phyloP scores from a whole-genome alignment of 1,139 yeast genomes.

The Sugiyamaella pinicola region DNA sequence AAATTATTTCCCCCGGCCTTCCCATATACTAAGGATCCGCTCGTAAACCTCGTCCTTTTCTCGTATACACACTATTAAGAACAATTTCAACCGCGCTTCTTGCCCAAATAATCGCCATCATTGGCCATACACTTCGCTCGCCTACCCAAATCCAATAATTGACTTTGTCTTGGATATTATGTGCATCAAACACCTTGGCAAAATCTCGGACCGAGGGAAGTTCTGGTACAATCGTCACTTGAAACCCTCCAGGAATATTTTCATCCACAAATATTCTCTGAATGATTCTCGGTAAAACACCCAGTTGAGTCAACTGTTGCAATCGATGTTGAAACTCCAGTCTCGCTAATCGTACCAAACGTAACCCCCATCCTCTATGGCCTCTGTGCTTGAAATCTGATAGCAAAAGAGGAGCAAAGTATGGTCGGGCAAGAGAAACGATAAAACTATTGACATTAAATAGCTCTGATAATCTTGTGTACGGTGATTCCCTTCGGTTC shows the following conservation, averaged over 20 bases:
- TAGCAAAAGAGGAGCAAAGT: constrained; percentile 82
- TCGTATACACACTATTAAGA: constrained; percentile 71
- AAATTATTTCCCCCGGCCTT: no score
- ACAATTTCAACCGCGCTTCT: constrained; percentile 90
- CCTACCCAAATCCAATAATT: constrained; percentile 92
- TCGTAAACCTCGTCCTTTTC: constrained; percentile 25
- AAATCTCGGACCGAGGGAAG: constrained; percentile 64
- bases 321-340: constrained; percentile 84
- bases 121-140: constrained; percentile 92
- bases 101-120: constrained; percentile 80
- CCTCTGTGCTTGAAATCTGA: constrained; percentile 76
- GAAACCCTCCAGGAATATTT: constrained; percentile 75
- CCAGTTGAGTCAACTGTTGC: constrained; percentile 75
- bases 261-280: constrained; percentile 86
- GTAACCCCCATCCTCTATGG: constrained; percentile 50
- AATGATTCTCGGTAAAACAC: constrained; percentile 68
- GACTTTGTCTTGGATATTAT: constrained; percentile 64
- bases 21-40: constrained; percentile 3
- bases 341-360: constrained; percentile 49
- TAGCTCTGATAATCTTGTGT: constrained; percentile 83
- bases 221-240: constrained; percentile 90
- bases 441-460: constrained; percentile 93
- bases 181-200: constrained; percentile 74
- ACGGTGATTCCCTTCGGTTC: constrained; percentile 60
- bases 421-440: constrained; percentile 88